Base-by-base conservation (phyloP, 768 basidiomycete genomes). In the Cubamyces sp. region DNA sequence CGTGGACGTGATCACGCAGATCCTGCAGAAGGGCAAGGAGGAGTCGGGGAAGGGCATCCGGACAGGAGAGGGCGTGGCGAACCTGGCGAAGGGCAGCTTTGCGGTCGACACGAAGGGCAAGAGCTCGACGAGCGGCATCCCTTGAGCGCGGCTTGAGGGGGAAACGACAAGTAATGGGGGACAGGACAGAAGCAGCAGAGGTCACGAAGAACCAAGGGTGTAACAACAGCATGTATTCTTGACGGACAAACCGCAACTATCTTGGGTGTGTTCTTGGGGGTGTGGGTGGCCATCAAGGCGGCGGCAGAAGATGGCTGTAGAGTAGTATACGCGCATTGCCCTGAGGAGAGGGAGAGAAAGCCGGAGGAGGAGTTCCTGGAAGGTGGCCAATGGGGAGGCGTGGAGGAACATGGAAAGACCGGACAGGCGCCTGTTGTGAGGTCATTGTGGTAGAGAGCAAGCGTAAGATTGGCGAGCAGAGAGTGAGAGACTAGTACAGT, bases 1-100 rank as follows among this genome's bases (percentile, higher is more conserved):
- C 43, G 71, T 78, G 19, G 90, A 91, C 2, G 87, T 90, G 9
- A 75, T 90, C 43, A 70, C 74, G 49, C 71, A 72, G 21, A 79
- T 94, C 61, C 79, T 95, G 60, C 67, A 84, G 72, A 83, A 84
- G 60, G 93, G 93, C 46, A 82, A 74, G 57, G 78, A 81, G 54
- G 84, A 91, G 68, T 58, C 77, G 4, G 76, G 77, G 12, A 87
- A 88, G 19, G 79, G 76, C 21, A 74, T 85, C 56, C 65, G 71
- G 42, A 66, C 74, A 6, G 64, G 65, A 16, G 51, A 53, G 46
- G 67, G 48, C 16, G 64, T 41, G 34, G 67, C 66, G 50, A 75
- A 73, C 47, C 7, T 67, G 3, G 46, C 69, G 53, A 72, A 75
- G 62, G 77, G 78, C 51, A 81, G 77, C 63, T 69, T 68, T 8